phyloP scores from a whole-genome alignment of 2,329 filamentous ascomycete genomes.

The Aspergillus glaucus region DNA sequence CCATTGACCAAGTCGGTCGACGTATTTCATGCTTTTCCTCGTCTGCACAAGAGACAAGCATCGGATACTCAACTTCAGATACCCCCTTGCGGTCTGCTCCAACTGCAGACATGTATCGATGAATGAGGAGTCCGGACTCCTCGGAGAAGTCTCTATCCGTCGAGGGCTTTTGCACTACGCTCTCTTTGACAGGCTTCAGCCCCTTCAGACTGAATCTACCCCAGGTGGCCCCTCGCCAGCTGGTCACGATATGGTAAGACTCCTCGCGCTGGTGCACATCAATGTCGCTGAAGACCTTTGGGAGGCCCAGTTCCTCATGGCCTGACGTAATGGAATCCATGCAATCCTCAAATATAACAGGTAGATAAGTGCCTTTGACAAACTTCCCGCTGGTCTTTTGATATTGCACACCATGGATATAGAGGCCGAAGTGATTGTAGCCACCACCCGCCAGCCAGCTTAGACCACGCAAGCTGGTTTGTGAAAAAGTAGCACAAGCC shows the following conservation, averaged over 20 bases:
- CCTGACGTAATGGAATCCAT: slow-evolving; percentile 56
- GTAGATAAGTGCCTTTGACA: slow-evolving; percentile 48
- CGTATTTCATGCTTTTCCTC: background rate
- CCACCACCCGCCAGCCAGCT: slow-evolving; percentile 54
- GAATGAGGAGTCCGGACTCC: background rate
- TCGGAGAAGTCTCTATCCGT: background rate
- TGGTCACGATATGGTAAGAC: slow-evolving; percentile 34
- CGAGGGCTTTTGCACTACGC: background rate
- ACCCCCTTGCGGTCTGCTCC: background rate
- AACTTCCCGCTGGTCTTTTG: slow-evolving; percentile 42
- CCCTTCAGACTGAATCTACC: slow-evolving; percentile 22
- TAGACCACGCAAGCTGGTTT: background rate
- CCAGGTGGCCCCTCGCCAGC: slow-evolving; percentile 38
- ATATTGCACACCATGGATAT: slow-evolving; percentile 57
- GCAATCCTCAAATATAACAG: slow-evolving; percentile 52
- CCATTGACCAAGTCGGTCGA: background rate
- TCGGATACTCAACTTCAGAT: background rate
- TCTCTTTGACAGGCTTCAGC: background rate
- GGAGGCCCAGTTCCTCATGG: slow-evolving; percentile 56
- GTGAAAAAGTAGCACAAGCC: too few species aligned
- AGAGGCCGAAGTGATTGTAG: slow-evolving; percentile 53
- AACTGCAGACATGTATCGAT: background rate
- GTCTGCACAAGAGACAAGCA: background rate
- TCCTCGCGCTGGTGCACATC: slow-evolving; percentile 35
- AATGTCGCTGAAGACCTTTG: slow-evolving; percentile 50